Conservation (phyloP, 495 filamentous ascomycete genomes). For the Collariella sp. region DNA sequence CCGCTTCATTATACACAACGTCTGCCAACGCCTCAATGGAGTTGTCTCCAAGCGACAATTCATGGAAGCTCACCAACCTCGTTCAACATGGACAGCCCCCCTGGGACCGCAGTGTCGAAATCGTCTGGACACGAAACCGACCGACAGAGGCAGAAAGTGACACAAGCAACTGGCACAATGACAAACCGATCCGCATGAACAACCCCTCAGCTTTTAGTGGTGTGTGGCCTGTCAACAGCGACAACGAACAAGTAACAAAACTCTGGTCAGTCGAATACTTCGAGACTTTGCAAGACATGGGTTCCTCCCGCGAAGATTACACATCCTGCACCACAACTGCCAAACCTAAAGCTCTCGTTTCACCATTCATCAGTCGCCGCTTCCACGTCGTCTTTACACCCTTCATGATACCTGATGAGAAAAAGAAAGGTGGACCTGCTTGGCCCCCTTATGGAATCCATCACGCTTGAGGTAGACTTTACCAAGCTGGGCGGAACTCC, state of each 20-base stretch:
- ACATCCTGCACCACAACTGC: constrained; percentile 18
- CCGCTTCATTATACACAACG: neutral
- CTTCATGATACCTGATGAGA: constrained; percentile 12
- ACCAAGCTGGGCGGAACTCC: constrained; percentile 19
- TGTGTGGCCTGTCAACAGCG: constrained; percentile 15
- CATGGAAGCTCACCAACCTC: neutral
- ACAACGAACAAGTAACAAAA: neutral
- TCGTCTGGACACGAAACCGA: constrained; percentile 14
- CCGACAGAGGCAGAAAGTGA: neutral
- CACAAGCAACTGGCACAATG: neutral
- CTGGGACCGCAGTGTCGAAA: constrained; percentile 27
- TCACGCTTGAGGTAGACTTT: constrained; percentile 27
- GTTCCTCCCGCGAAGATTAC: constrained; percentile 12
- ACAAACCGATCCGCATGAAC: constrained; percentile 23
- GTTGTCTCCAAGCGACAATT: neutral
- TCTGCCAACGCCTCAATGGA: neutral
- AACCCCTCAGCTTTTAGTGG: constrained; percentile 8
- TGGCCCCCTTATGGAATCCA: constrained; percentile 20
- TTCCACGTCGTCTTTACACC: constrained; percentile 28
- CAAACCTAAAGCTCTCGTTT: constrained; percentile 18
- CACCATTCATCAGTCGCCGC: constrained; percentile 19
- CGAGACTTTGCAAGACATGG: constrained; percentile 14
- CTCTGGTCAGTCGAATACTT: constrained; percentile 21
- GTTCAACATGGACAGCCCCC: constrained; percentile 8
- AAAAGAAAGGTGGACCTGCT: constrained; percentile 15